Evolutionary conservation across 1,284 basidiomycete genomes (phyloP).

Genomic region (Peniophora sp.): DNA sequence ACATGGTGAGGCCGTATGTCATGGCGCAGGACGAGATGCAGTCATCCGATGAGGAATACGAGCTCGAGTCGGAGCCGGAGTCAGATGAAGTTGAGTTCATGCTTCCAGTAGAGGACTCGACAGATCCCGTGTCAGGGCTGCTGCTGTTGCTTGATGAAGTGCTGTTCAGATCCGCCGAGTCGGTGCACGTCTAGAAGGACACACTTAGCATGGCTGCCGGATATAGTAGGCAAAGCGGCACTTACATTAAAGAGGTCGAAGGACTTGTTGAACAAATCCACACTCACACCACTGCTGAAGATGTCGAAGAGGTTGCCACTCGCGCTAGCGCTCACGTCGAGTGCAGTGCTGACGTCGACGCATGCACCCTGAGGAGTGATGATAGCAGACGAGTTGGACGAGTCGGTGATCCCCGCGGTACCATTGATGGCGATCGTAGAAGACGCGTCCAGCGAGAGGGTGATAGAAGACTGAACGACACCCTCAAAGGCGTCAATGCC

Average conservation of each 20-base stretch:
- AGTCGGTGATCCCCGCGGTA: neutral
- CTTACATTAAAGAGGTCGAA: conserved; percentile 21
- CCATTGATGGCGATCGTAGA: conserved; percentile 25
- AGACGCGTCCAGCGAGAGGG: conserved; percentile 35
- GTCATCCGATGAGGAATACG: too few species aligned
- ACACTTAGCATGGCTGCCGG: neutral
- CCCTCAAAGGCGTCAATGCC: conserved; percentile 32
- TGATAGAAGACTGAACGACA: conserved; percentile 27
- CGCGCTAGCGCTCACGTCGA: conserved; percentile 18
- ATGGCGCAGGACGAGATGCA: too few species aligned
- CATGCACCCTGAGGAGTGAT: conserved; percentile 12
- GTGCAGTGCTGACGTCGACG: conserved; percentile 18
- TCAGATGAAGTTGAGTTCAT: neutral
- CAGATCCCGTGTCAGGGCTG: neutral
- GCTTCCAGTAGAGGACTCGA: neutral
- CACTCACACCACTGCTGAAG: conserved; percentile 17
- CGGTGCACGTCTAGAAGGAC: neutral
- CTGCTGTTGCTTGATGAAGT: neutral
- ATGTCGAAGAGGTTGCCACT: conserved; percentile 20
- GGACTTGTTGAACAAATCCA: conserved; percentile 18
- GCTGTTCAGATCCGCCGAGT: neutral
- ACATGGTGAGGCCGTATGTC: neutral
- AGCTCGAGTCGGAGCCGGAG: neutral
- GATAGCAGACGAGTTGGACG: neutral
- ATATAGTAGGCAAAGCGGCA: neutral